Conservation (phyloP, 2,329 filamentous ascomycete species). For the Beauveria varroae region DNA sequence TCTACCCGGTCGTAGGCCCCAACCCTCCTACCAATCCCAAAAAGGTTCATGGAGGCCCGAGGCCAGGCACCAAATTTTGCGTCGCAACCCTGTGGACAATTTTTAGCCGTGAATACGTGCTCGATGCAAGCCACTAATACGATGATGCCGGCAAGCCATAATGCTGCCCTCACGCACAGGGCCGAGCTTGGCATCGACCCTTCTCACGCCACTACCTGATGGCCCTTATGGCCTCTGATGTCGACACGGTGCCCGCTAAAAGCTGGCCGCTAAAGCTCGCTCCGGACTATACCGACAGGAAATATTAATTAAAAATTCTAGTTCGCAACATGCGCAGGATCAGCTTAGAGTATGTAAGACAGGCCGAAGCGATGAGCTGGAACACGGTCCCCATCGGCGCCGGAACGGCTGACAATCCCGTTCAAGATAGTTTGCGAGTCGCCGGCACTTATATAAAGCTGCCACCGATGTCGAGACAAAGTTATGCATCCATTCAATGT, state of each 20-base stretch:
- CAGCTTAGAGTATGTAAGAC: background rate
- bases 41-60: background rate
- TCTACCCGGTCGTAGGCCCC: background rate
- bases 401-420: background rate
- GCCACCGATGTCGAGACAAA: background rate
- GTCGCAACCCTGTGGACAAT: background rate
- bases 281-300: background rate
- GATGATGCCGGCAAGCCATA: background rate
- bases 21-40: background rate
- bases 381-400: background rate
- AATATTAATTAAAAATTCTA: background rate
- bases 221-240: background rate
- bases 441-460: background rate
- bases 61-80: background rate
- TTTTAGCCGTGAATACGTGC: background rate
- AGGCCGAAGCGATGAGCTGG: background rate
- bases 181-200: background rate
- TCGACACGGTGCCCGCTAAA: background rate
- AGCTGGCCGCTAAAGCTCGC: background rate
- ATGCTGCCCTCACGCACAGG: background rate
- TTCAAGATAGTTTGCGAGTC: background rate
- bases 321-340: background rate
- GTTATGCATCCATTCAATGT: background rate
- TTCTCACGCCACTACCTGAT: background rate
- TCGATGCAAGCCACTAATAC: background rate